Percentiles rank a stretch among this genome's conserved stretches.
Evolutionary conservation across 257 asterid genomes (phyloP).

Genomic region (Gynochthodes officinalis): DNA sequence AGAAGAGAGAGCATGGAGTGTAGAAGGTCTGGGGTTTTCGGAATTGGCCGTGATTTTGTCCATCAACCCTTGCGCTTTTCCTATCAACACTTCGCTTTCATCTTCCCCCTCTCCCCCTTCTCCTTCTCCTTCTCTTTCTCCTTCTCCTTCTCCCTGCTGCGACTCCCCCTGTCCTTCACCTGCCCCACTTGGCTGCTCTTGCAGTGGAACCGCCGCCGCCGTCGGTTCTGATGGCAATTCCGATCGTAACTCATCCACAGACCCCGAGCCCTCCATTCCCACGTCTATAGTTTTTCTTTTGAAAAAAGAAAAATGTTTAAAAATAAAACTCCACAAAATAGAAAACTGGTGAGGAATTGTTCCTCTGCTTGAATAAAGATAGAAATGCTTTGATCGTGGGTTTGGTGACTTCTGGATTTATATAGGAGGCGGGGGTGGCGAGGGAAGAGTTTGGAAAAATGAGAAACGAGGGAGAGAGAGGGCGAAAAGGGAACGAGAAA

Average conservation of each 20-base stretch:
- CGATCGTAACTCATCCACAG: constrained; percentile 16
- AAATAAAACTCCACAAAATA: no score
- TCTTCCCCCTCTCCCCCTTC: constrained; percentile 44
- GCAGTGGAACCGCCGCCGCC: background rate
- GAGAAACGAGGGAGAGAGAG: no score
- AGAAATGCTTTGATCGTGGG: no score
- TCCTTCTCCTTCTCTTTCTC: constrained; percentile 25
- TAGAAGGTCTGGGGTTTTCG: constrained; percentile 80
- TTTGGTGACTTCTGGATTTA: no score
- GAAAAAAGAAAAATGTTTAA: background rate
- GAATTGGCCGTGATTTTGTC: constrained; percentile 69
- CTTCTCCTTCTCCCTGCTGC: background rate
- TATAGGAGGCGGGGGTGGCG: no score
- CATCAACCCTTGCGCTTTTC: constrained; percentile 65
- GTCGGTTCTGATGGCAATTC: background rate
- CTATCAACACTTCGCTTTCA: constrained; percentile 56
- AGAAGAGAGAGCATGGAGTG: constrained; percentile 81
- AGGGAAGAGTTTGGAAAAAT: no score
- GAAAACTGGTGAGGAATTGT: no score
- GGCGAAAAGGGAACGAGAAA: no score
- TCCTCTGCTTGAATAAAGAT: no score
- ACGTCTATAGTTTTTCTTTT: background rate
- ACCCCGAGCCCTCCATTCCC: constrained; percentile 21
- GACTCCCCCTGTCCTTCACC: constrained; percentile 8
- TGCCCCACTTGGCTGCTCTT: background rate